Percentiles rank a stretch among this genome's conserved stretches.
These are phyloP conservation scores for Geranium incanum DNA, from an alignment of 441 rosid genomes.

Conservation along the genomic window DNA sequence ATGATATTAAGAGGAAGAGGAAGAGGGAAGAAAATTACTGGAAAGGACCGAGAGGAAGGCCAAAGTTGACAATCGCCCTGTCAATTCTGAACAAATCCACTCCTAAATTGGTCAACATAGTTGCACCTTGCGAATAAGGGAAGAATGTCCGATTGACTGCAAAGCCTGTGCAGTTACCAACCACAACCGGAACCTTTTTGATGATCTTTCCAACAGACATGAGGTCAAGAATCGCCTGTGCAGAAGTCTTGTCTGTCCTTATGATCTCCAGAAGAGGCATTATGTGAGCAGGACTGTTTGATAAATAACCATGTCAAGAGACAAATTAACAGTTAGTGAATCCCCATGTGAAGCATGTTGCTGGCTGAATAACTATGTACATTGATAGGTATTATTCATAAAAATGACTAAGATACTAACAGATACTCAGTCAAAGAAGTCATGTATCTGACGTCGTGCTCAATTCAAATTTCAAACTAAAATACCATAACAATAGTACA, in stretches of 20 bases:
- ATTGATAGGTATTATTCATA: background rate
- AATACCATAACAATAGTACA: background rate
- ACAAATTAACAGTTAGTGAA: background rate
- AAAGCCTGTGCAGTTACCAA: constrained; percentile 89
- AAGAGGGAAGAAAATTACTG: constrained; percentile 47
- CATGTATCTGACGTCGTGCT: background rate
- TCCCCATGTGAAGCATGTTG: background rate
- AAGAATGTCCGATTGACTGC: constrained; percentile 92
- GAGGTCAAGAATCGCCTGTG: constrained; percentile 85
- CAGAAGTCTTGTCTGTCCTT: constrained; percentile 70
- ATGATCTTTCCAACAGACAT: constrained; percentile 72
- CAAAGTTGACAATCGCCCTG: constrained; percentile 60
- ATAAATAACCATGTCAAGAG: constrained; percentile 19
- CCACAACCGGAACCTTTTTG: constrained; percentile 92
- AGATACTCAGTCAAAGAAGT: background rate
- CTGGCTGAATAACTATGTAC: background rate
- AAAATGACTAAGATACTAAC: background rate
- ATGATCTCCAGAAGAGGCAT: constrained; percentile 98
- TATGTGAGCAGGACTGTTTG: constrained; percentile 83
- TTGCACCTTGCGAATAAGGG: constrained; percentile 73
- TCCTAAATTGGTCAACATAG: constrained; percentile 61
- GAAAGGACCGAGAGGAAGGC: constrained; percentile 91
- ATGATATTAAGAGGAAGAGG: constrained; percentile 6
- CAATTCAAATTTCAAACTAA: background rate
- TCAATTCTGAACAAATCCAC: constrained; percentile 88